Evolutionary conservation across 2,329 filamentous ascomycete genomes (phyloP).

Genomic region (Penicillium oxalicum): DNA sequence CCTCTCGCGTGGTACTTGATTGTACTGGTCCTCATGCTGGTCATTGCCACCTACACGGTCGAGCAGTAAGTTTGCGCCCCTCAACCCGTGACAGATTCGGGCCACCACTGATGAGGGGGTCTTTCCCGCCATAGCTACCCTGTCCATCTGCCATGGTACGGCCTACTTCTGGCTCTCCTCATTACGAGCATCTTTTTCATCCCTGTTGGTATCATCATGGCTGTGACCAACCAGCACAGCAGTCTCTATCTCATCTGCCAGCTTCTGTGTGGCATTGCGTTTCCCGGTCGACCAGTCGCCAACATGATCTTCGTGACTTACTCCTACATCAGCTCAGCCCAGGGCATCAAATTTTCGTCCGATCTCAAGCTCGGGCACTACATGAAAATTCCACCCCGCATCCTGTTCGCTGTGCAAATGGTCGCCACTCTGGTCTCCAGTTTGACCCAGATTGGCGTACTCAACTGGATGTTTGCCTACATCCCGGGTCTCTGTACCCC

Average conservation of each 20-base stretch:
- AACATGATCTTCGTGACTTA: conserved; percentile 95
- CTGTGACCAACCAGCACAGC: conserved; percentile 82
- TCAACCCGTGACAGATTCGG: not conserved
- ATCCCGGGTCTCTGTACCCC: conserved; percentile 73
- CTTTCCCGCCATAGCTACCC: conserved; percentile 55
- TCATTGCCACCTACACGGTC: conserved; percentile 74
- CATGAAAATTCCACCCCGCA: conserved; percentile 56
- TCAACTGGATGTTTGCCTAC: conserved; percentile 85
- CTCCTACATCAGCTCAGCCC: conserved; percentile 80
- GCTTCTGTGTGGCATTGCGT: conserved; percentile 72
- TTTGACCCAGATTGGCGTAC: conserved; percentile 72
- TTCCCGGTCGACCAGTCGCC: conserved; percentile 77
- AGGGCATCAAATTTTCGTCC: conserved; percentile 82
- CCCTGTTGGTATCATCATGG: conserved; percentile 88
- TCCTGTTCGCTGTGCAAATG: conserved; percentile 56
- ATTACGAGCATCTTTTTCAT: conserved; percentile 81
- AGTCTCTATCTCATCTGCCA: conserved; percentile 84
- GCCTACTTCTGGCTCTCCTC: conserved; percentile 67
- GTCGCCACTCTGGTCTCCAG: conserved; percentile 62
- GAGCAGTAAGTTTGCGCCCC: conserved; percentile 59
- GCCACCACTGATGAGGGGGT: conserved; percentile 12
- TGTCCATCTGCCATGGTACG: conserved; percentile 80
- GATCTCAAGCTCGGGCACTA: conserved; percentile 71
- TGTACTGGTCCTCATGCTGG: conserved; percentile 69
- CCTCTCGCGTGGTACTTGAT: conserved; percentile 74